Evolutionary conservation across 2,329 filamentous ascomycete genomes (phyloP), one percentile per base, ranked within the genome.

Genomic region (Acrodontium crateriforme): DNA sequence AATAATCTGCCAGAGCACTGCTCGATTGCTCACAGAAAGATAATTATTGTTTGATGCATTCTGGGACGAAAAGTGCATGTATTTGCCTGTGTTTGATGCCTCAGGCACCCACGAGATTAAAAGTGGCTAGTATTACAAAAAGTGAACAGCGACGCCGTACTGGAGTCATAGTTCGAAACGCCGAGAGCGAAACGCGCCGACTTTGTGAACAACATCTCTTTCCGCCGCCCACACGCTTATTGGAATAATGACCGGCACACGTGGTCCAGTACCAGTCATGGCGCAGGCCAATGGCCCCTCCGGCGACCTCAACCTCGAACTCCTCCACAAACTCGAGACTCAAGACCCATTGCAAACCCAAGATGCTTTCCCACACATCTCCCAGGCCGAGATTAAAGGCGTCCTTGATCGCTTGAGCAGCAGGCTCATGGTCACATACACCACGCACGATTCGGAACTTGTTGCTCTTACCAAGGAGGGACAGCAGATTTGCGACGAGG

Each of bases 341-440:
- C 56, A 59, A 36, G 38, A 46, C 12, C 41, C 44, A 2, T 29
- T 54, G 16, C 34, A 45, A 12, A 50, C 49, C 23, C 39, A 44
- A 18, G 40, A 38, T 19, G 41, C 45, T 16, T 53, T 54, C 30
- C 44, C 51, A 4, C 25, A 50, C 22, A 35, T 42, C 12, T 32
- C 47, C 12, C 50, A 63, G 40, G 49, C 50, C 19, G 58, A 63
- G 35, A 62, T 94, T 50, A 95, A 94, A 63, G 78, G 80, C 38
- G 81, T 83, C 16, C 67, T 95, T 39, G 89, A 95, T 60, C 73
- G 84, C 42, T 69, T 98, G 29, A 69, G 67, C 16, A 89, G 82
- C 34, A 72, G 87, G 44, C 76, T 74, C 27, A 94, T 94, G 83
- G 65, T 95, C 38, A 65, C 69, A 40, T 94, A 93, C 58, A 74